These are phyloP conservation scores for Solanum bulbocastanum DNA, from an alignment of 257 asterid species.

Conservation along the genomic window DNA sequence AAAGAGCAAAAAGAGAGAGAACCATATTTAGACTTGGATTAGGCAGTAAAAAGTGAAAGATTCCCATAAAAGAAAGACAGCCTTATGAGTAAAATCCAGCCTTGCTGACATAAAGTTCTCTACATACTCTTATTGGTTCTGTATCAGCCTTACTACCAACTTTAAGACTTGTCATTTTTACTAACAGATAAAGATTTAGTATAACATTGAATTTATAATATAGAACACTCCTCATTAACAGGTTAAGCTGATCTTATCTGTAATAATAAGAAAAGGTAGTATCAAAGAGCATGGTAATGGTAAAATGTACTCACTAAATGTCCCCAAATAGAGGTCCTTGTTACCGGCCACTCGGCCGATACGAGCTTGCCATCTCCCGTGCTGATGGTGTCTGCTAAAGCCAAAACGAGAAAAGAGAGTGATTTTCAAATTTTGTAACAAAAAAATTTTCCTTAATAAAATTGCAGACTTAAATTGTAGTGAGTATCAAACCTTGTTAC, in stretches of 20 bases:
- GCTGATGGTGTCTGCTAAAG: constrained; percentile 99
- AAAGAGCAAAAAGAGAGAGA: background rate
- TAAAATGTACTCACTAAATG: constrained; percentile 57
- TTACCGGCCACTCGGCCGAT: constrained; percentile 98
- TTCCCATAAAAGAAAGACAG: background rate
- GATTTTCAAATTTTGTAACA: background rate
- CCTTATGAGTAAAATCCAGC: background rate
- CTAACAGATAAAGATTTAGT: background rate
- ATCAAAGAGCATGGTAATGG: background rate
- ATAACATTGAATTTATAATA: background rate
- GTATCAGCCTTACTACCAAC: background rate
- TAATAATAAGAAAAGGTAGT: background rate
- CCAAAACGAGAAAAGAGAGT: constrained; percentile 8
- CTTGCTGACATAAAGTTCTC: constrained; percentile 1
- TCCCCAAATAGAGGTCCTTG: constrained; percentile 94
- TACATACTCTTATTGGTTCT: background rate
- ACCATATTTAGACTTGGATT: background rate
- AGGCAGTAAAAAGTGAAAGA: constrained; percentile 4
- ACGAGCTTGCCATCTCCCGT: constrained; percentile 99
- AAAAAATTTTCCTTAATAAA: background rate
- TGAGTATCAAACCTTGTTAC: constrained; percentile 74
- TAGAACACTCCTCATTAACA: background rate
- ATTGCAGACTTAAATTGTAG: background rate
- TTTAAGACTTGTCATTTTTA: background rate
- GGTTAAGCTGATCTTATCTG: background rate